Conservation (phyloP, 805 yeast species). For the Tetrapisispora nanseiensis region DNA sequence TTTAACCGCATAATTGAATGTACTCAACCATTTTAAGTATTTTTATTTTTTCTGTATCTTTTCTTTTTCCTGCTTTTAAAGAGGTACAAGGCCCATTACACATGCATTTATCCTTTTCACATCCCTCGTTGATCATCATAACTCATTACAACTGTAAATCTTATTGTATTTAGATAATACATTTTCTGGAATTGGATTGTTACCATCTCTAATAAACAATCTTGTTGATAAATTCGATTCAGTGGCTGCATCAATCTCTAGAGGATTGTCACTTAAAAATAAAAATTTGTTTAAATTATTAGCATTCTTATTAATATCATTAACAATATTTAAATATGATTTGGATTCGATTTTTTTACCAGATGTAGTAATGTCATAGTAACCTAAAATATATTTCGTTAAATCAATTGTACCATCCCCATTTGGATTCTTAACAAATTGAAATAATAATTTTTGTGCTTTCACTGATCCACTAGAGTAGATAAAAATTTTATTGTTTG, state of each 20-base stretch:
- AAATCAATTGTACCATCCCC: constrained; percentile 35
- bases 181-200: background rate
- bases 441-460: constrained; percentile 75
- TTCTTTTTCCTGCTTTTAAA: too few relatives aligned
- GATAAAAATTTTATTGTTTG: constrained; percentile 41
- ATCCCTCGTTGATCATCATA: background rate
- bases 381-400: constrained; percentile 46
- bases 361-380: constrained; percentile 77
- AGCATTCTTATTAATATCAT: constrained; percentile 11
- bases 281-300: constrained; percentile 29
- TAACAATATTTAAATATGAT: constrained; percentile 52
- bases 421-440: constrained; percentile 41
- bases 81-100: too few relatives aligned
- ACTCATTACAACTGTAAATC: background rate
- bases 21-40: too few relatives aligned
- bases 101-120: background rate
- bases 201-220: constrained; percentile 64
- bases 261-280: constrained; percentile 73
- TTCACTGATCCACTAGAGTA: constrained; percentile 85
- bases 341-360: constrained; percentile 54
- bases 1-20: too few relatives aligned
- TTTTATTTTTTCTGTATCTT: too few relatives aligned
- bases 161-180: background rate
- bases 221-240: constrained; percentile 48
- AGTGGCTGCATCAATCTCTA: constrained; percentile 68